Evolutionary conservation across 441 rosid genomes (phyloP).

Genomic region (Arabidopsis lyrata): DNA sequence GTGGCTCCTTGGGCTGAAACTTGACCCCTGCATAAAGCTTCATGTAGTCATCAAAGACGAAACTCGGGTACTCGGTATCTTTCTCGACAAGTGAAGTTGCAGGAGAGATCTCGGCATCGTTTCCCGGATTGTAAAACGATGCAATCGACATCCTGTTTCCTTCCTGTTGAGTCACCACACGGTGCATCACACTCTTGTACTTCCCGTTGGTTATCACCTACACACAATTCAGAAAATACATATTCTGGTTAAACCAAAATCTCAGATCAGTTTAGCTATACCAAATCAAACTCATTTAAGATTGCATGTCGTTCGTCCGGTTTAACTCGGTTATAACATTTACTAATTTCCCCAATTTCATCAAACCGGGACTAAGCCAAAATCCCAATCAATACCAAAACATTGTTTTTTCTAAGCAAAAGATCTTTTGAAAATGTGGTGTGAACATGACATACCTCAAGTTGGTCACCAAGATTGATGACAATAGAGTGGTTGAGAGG

Average conservation of each 20-base stretch:
- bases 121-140: slow-evolving; percentile 85
- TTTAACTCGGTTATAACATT: background rate
- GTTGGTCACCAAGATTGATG: slow-evolving; percentile 88
- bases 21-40: slow-evolving; percentile 70
- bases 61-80: slow-evolving; percentile 70
- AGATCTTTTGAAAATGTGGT: slow-evolving; percentile 12
- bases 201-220: slow-evolving; percentile 87
- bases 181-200: slow-evolving; percentile 80
- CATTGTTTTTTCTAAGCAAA: background rate
- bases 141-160: slow-evolving; percentile 89
- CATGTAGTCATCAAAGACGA: slow-evolving; percentile 88
- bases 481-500: slow-evolving; percentile 79
- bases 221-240: background rate
- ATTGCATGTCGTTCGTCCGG: background rate
- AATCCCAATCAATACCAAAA: background rate
- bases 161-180: slow-evolving; percentile 67
- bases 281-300: background rate
- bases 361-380: background rate
- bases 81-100: slow-evolving; percentile 62
- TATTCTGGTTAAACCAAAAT: slow-evolving; percentile 10
- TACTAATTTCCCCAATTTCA: background rate
- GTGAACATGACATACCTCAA: slow-evolving; percentile 65
- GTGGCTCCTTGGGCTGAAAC: slow-evolving; percentile 82
- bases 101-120: slow-evolving; percentile 74
- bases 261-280: background rate